phyloP scores from a whole-genome alignment of 129 eudicot species.

The Silybum marianum region DNA sequence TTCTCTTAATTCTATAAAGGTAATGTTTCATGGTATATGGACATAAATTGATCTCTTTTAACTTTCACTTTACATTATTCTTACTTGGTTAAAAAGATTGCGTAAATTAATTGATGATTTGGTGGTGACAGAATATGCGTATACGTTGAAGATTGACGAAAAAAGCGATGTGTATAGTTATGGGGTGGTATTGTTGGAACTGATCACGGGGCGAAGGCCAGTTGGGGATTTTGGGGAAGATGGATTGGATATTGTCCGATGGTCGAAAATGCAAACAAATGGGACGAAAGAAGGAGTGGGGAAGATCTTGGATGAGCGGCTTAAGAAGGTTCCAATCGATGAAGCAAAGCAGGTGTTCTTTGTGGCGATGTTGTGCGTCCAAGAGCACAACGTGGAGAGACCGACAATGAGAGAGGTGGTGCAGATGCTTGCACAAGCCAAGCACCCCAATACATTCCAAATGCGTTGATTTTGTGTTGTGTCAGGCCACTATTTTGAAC shows the following conservation, averaged over 20 bases:
- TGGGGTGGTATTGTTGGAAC: slow-evolving; percentile 68
- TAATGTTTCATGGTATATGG: too few relatives aligned
- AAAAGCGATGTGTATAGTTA: slow-evolving; percentile 78
- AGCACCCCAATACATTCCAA: slow-evolving; percentile 63
- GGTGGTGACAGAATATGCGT: slow-evolving; percentile 62
- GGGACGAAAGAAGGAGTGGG: slow-evolving; percentile 61
- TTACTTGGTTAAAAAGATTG: not conserved
- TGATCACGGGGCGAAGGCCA: slow-evolving; percentile 64
- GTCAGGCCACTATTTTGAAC: not conserved
- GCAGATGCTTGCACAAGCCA: slow-evolving; percentile 77
- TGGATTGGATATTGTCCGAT: slow-evolving; percentile 68
- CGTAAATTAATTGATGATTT: not conserved
- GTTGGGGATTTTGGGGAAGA: slow-evolving; percentile 78
- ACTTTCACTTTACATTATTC: not conserved
- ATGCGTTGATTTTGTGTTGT: slow-evolving; percentile 33
- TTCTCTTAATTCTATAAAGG: too few relatives aligned
- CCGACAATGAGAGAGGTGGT: slow-evolving; percentile 87
- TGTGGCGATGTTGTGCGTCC: slow-evolving; percentile 76
- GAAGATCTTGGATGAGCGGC: slow-evolving; percentile 65
- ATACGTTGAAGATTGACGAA: slow-evolving; percentile 71
- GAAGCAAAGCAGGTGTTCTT: slow-evolving; percentile 74
- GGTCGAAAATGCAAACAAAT: slow-evolving; percentile 66
- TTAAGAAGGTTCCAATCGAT: slow-evolving; percentile 48
- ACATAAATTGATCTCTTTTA: too few relatives aligned
- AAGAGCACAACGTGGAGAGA: slow-evolving; percentile 67